Base-by-base conservation (phyloP, 257 asterid species). In the Rauvolfia tetraphylla region DNA sequence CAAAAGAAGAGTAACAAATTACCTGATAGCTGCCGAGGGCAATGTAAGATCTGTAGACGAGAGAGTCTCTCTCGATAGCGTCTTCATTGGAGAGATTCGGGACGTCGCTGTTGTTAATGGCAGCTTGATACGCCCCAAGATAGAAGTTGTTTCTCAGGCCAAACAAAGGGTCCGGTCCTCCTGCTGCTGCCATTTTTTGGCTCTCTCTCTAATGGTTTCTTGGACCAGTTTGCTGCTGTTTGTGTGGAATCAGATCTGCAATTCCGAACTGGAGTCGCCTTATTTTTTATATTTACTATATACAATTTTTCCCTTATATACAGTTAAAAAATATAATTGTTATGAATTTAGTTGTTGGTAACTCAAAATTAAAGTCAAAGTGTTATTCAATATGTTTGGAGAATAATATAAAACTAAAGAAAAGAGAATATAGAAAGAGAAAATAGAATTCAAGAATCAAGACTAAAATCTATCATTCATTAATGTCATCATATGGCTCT, bases 111-210 rank as follows among this genome's bases (percentile, higher is more conserved):
- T 86, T 92, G 93, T 92, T 95, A 82, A 95, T 95, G 61, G 98
- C 97, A 38, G 98, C 96, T 89, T 95, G 99, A 81, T 89, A 95
- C 25, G 99, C 97, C 27, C 98, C 99, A 69, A 91, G 58, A 83
- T 91, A 95, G 79, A 95, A 95, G 63, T 88, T 95, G 94, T 91
- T 95, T 80, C 96, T 85, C 81, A 95, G 85, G 75, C 92, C 94
- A 75, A 95, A 95, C 58, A 95, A 73, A 69, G 86, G 96, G 83
- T 95, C 99, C 63, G 99, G 98, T 84, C 95, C 97, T 79, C 88
- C 89, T 63, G 82, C 87, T 84, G 82, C 75, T 71, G 78, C 73
- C 27, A 88, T 88, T 84, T 82, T 23, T 39, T 71, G 13, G 74
- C 71, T 68, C 31, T 59, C 63, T 41, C 69, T 67, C 20, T n/a